phyloP scores from a whole-genome alignment of 2,329 filamentous ascomycete genomes.

The Lasiodiplodia sp. region DNA sequence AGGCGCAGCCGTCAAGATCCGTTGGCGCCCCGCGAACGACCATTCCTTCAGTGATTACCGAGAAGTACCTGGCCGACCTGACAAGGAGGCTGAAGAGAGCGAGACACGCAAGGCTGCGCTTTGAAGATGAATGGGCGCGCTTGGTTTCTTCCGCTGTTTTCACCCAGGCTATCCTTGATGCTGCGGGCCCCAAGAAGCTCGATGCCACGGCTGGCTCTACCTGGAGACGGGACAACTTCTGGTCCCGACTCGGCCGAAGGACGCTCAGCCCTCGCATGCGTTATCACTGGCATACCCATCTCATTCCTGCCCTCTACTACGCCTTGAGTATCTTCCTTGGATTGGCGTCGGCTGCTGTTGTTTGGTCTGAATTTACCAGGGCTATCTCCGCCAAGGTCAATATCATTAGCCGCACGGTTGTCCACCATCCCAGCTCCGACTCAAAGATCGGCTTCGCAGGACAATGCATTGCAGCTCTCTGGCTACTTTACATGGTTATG shows the following conservation, averaged over 20 bases:
- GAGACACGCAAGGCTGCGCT: constrained; percentile 81
- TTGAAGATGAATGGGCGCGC: constrained; percentile 83
- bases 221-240: constrained; percentile 35
- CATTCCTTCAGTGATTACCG: constrained; percentile 85
- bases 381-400: constrained; percentile 79
- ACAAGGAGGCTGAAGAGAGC: constrained; percentile 83
- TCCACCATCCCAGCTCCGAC: constrained; percentile 76
- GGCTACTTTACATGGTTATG: constrained; percentile 96
- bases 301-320: constrained; percentile 74
- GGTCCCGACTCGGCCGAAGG: constrained; percentile 36
- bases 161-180: constrained; percentile 83
- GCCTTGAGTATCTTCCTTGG: constrained; percentile 71
- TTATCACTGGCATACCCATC: constrained; percentile 76
- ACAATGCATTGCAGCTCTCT: constrained; percentile 81
- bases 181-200: constrained; percentile 78
- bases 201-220: constrained; percentile 56
- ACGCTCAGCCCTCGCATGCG: constrained; percentile 82
- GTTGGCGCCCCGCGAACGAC: constrained; percentile 32
- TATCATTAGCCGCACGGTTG: constrained; percentile 69
- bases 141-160: constrained; percentile 77
- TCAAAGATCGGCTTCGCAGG: constrained; percentile 84
- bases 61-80: constrained; percentile 89
- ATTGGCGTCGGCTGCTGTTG: constrained; percentile 78
- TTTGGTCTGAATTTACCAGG: constrained; percentile 95
- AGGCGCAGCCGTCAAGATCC: constrained; percentile 54